Evolutionary conservation across 176 grass and related monocot species (phyloP), one percentile per base, ranked within the genome.

Genomic region (Tuctoria greenei): DNA sequence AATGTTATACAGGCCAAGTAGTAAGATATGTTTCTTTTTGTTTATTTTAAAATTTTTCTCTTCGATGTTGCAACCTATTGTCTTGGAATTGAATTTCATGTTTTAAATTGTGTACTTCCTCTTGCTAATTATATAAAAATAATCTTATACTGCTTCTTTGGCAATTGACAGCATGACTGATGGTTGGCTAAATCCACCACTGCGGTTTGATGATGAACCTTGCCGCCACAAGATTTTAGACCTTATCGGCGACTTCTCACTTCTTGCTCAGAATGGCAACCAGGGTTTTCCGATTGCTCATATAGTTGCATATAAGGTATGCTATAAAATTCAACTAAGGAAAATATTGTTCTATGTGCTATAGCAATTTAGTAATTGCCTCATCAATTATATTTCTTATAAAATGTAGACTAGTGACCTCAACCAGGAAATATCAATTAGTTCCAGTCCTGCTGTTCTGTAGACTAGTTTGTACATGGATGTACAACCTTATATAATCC

Each of bases 191-290:
- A 98, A 98, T 76, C 87, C 95, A 66, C 95, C 91, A 75, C 76
- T 94, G 64, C 83, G 89, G 39, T 98, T 94, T 65, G 42, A 77
- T 38, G 76, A 94, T 62, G 95, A 94, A 81, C 89, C 95, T 78
- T 98, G 95, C 66, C 84, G 89, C 58, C 95, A 94, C 85, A 98
- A 98, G 78, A 80, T 88, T 76, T 81, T 98, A 74, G 91, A 98
- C 90, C 85, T 94, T 82, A 83, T 98, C 13, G 95, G 95, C 15
- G 95, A 98, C 56, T 88, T 94, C 54, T 98, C 95, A 39, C 89
- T 98, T 70, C 66, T 98, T 83, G 95, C 91, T 46, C 84, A 85
- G 65, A 92, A 90, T 79, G 95, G 95, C 49, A 92, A 88, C 61
- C 86, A 85, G 73, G 95, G 95, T 26, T 88, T 98, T 82, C 89